Percentiles rank a stretch among this genome's conserved stretches.
Conservation (phyloP, 345 rosid genomes). For the Arabidopsis arenosa region DNA sequence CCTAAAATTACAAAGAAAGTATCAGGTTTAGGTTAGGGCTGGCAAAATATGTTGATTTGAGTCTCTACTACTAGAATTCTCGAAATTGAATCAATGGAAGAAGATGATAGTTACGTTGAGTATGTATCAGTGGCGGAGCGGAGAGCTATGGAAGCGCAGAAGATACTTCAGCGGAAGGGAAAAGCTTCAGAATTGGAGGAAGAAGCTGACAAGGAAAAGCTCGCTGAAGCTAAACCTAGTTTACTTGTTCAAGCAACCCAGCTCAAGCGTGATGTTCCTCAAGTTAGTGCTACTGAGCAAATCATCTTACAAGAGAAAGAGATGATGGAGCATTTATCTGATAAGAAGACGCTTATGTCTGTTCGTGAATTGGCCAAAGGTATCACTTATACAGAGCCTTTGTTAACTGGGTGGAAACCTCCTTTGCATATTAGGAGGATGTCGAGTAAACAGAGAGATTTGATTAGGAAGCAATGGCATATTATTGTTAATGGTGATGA, state of each 20-base stretch:
- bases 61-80: not conserved
- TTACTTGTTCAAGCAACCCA: constrained; percentile 88
- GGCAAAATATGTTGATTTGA: too few species aligned
- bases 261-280: constrained; percentile 85
- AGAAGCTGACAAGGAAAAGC: constrained; percentile 67
- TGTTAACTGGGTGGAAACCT: constrained; percentile 91
- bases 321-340: constrained; percentile 87
- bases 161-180: constrained; percentile 81
- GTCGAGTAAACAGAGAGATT: constrained; percentile 63
- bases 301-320: constrained; percentile 89
- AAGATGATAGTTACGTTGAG: constrained; percentile 74
- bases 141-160: constrained; percentile 73
- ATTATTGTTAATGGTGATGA: constrained; percentile 90
- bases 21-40: too few species aligned
- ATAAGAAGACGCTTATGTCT: constrained; percentile 83
- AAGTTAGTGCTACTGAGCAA: constrained; percentile 77
- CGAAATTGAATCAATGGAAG: constrained; percentile 57
- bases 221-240: constrained; percentile 80
- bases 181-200: constrained; percentile 63
- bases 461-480: constrained; percentile 90
- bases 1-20: too few species aligned
- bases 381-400: constrained; percentile 78
- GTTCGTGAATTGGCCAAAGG: constrained; percentile 94
- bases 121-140: constrained; percentile 85
- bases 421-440: constrained; percentile 68